phyloP scores from a whole-genome alignment of 176 grass and related monocot genomes.

The Coix lacrymajobi region DNA sequence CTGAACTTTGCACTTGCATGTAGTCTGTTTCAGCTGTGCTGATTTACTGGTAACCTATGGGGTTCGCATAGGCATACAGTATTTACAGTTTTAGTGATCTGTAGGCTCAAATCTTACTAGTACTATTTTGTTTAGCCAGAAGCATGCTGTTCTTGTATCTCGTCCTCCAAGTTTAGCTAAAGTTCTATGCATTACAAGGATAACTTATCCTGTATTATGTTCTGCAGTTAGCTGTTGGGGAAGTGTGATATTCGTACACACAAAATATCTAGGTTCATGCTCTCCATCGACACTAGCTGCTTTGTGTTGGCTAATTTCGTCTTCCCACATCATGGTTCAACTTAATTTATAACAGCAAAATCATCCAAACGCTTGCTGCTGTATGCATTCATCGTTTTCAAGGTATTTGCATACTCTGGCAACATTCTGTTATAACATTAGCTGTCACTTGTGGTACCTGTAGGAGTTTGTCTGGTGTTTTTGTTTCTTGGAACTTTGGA shows the following conservation, averaged over 20 bases:
- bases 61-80: not conserved
- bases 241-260: slow-evolving; percentile 27
- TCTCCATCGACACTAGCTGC: not conserved
- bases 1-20: not conserved
- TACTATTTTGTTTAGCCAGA: not conserved
- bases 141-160: not conserved
- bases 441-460: not conserved
- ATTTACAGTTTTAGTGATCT: not conserved
- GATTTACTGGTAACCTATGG: not conserved
- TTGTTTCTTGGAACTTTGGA: not conserved
- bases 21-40: not conserved
- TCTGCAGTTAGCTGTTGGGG: slow-evolving; percentile 52
- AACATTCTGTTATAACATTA: not conserved
- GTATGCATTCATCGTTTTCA: not conserved
- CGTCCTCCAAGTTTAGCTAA: not conserved
- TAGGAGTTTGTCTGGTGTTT: not conserved
- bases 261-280: not conserved
- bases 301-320: slow-evolving; percentile 1
- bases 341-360: not conserved
- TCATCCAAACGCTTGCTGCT: not conserved
- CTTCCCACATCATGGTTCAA: not conserved
- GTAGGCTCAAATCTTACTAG: not conserved
- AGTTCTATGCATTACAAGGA: not conserved
- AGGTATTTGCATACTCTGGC: slow-evolving; percentile 23
- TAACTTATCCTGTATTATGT: not conserved